Conservation (phyloP, 208 protist genomes). For the Wallacemonas collosoma region DNA sequence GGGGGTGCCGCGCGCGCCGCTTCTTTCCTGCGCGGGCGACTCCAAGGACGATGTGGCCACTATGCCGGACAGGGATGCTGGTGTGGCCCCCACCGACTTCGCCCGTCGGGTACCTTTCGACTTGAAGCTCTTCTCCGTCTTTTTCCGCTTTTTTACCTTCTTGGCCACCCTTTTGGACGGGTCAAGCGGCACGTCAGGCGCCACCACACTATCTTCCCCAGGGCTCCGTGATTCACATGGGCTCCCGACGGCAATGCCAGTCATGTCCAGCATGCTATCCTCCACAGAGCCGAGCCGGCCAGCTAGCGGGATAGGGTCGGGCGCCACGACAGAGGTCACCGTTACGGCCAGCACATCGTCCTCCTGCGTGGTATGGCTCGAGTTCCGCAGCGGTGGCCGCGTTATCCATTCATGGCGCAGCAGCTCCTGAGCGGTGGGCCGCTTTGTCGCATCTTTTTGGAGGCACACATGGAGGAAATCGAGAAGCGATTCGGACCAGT, state of each 20-base stretch:
- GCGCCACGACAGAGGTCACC: conserved; percentile 3
- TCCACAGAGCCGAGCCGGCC: not conserved
- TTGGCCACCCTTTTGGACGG: not conserved
- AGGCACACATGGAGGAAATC: conserved; percentile 72
- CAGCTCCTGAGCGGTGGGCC: conserved; percentile 58
- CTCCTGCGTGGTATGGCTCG: not conserved
- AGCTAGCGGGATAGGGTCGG: not conserved
- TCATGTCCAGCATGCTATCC: conserved; percentile 14
- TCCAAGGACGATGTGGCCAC: not conserved
- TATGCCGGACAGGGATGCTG: not conserved
- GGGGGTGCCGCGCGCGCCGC: too few relatives aligned
- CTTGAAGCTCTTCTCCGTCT: conserved; percentile 14
- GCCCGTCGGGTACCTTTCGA: conserved; percentile 20
- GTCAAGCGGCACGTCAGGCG: not conserved
- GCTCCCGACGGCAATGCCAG: not conserved
- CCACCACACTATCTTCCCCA: not conserved
- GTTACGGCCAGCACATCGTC: conserved; percentile 13
- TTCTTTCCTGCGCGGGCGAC: not conserved
- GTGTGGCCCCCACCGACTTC: conserved; percentile 13
- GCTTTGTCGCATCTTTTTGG: conserved; percentile 43
- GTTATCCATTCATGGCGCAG: conserved; percentile 72
- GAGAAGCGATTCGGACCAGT: conserved; percentile 51
- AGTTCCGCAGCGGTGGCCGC: not conserved
- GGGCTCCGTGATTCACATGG: not conserved
- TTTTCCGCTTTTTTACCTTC: conserved; percentile 21